These are phyloP conservation scores for Talaromyces sp. DNA, from an alignment of 2,329 filamentous ascomycete species.

Conservation along the genomic window DNA sequence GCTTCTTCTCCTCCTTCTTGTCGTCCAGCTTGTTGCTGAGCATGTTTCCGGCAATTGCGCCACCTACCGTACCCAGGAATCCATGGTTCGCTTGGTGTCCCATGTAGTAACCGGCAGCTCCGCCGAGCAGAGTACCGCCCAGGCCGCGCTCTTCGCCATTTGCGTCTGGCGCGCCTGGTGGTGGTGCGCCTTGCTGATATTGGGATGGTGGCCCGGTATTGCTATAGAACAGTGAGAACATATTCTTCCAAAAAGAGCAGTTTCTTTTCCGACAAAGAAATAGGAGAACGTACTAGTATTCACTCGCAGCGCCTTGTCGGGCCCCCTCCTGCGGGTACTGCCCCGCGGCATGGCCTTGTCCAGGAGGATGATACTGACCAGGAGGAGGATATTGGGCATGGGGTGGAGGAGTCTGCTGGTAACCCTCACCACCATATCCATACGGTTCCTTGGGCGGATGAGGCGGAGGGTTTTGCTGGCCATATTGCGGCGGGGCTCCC, in stretches of 20 bases:
- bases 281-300: slow-evolving; percentile 4
- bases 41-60: slow-evolving; percentile 51
- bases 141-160: slow-evolving; percentile 51
- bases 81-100: slow-evolving; percentile 54
- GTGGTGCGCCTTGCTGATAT: not conserved
- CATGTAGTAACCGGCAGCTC: slow-evolving; percentile 50
- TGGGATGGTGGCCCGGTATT: slow-evolving; percentile 11
- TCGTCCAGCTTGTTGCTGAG: slow-evolving; percentile 17
- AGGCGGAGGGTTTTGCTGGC: slow-evolving; percentile 23
- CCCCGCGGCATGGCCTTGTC: not conserved
- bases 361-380: not conserved
- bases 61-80: slow-evolving; percentile 52
- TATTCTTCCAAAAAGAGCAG: not conserved
- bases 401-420: slow-evolving; percentile 14
- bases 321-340: not conserved
- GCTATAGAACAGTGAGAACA: not conserved
- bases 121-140: slow-evolving; percentile 52
- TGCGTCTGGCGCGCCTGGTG: slow-evolving; percentile 11
- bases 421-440: slow-evolving; percentile 17
- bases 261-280: not conserved
- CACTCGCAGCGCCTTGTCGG: slow-evolving; percentile 3
- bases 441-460: slow-evolving; percentile 22
- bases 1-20: slow-evolving; percentile 4
- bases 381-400: not conserved
- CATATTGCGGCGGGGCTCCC: slow-evolving; percentile 10